A percentile compares a stretch with the other conserved stretches of the same genome.
phyloP scores from a whole-genome alignment of 2,329 filamentous ascomycete species.

The Claviceps purpurea region DNA sequence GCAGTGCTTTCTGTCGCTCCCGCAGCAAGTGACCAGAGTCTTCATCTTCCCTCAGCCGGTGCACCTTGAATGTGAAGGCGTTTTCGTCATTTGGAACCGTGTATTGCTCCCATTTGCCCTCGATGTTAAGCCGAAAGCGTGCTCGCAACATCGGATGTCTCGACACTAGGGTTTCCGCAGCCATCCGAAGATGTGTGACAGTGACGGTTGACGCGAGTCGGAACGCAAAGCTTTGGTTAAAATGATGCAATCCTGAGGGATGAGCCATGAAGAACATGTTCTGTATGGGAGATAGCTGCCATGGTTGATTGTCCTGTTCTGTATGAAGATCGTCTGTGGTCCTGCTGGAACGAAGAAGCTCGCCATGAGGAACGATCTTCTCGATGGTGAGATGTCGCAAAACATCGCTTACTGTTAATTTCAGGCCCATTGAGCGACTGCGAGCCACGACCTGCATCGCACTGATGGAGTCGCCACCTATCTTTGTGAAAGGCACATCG shows the following conservation, averaged over 20 bases:
- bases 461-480: conserved; percentile 23
- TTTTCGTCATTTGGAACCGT: conserved; percentile 5
- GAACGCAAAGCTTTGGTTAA: conserved; percentile 32
- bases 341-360: background rate
- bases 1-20: background rate
- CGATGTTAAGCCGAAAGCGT: conserved; percentile 12
- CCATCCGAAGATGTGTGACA: conserved; percentile 1
- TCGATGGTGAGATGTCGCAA: conserved; percentile 9
- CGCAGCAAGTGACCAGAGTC: background rate
- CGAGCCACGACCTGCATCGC: conserved; percentile 30
- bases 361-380: background rate
- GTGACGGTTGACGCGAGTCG: background rate
- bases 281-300: background rate
- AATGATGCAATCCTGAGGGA: conserved; percentile 18
- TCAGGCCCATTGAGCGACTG: conserved; percentile 17
- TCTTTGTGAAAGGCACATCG: background rate
- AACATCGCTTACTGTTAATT: conserved; percentile 20
- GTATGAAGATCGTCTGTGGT: background rate
- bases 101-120: conserved; percentile 12
- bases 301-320: background rate
- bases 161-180: conserved; percentile 14
- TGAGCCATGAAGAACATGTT: background rate
- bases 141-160: conserved; percentile 24
- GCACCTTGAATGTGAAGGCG: background rate
- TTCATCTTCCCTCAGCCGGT: background rate